Evolutionary conservation across 1,284 basidiomycete species (phyloP).

Genomic region (Leccinum subrobustum): DNA sequence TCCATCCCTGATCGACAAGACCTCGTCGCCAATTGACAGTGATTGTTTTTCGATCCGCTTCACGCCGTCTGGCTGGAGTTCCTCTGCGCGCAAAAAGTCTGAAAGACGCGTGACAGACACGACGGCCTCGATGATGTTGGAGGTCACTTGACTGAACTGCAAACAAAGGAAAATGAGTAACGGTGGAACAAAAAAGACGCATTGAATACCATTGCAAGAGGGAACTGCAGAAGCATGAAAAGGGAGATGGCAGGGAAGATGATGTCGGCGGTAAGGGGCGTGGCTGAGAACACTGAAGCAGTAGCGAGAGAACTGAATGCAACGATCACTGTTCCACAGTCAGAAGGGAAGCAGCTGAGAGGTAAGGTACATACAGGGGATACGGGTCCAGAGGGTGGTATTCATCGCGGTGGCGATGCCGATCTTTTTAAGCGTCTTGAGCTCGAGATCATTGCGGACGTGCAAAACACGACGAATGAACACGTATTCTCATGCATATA

Average conservation of each 20-base stretch:
- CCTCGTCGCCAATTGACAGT: constrained; percentile 62
- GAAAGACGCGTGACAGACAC: constrained; percentile 85
- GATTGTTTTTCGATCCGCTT: constrained; percentile 45
- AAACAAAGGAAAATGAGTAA: not conserved
- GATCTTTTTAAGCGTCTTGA: constrained; percentile 80
- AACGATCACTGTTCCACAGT: constrained; percentile 58
- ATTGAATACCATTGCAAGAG: constrained; percentile 73
- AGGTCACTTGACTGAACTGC: constrained; percentile 71
- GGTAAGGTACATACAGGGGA: constrained; percentile 44
- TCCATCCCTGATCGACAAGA: constrained; percentile 67
- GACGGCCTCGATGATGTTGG: constrained; percentile 80
- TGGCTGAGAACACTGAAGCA: constrained; percentile 67
- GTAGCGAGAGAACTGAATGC: constrained; percentile 88
- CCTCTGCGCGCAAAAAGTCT: constrained; percentile 74
- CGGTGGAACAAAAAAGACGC: not conserved
- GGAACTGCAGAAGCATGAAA: constrained; percentile 89
- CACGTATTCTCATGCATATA: constrained; percentile 88
- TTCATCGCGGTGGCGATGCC: constrained; percentile 70
- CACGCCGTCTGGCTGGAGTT: constrained; percentile 79
- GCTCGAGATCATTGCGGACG: constrained; percentile 84
- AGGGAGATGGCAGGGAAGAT: constrained; percentile 95
- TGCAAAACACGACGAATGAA: constrained; percentile 74
- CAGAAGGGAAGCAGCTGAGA: constrained; percentile 31
- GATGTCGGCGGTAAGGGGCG: constrained; percentile 83
- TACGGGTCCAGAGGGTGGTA: constrained; percentile 62